Evolutionary conservation across 192 early-diverging fungal species (phyloP), one percentile per base, ranked within the genome.

Genomic region (Backusella mclennaniae): DNA sequence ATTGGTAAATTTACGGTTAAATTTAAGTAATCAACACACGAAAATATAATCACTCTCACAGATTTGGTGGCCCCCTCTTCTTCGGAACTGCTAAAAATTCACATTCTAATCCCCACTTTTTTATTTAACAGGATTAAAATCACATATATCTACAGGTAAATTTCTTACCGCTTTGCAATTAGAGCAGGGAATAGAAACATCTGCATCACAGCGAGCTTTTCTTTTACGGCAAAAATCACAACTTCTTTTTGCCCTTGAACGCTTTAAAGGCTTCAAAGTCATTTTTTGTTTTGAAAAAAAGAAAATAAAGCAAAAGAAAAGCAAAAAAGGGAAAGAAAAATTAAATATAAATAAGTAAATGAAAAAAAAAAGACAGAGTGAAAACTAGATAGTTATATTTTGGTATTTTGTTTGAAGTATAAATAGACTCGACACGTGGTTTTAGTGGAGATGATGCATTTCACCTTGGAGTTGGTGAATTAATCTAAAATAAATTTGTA

Each of bases 141-240:
- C 23, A 69, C 21, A 15, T 21, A 39, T 66, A 21, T 35, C 68
- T 26, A 36, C 12, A 74, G 56, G n/a, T 14, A 17, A 44, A 59
- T 9, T 12, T 41, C 71, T 78, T 82, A 79, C 81, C 7, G 81
- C 77, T 78, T 72, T 74, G 42, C 82, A 84, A 72, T 84, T 84
- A 29, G 76, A 74, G 59, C 82, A 84, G 39, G 82, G 82, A 6
- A 26, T 52, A 38, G 74, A 71, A 17, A 42, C 33, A 49, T 84
- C 82, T 41, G 82, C 82, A 77, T 84, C 79, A 75, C 82, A 84
- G 1, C 77, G 72, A 26, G 78, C 77, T 63, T 84, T 84, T n/a
- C 79, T 73, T 69, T 84, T 77, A 33, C 82, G 66, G 69, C 82
- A 84, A 71, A 80, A 80, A 35, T 84, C 82, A 69, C 82, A 84